Evolutionary conservation across 176 grass and related monocot genomes (phyloP), one percentile per base, ranked within the genome.

Genomic region (Elymus sibiricus): DNA sequence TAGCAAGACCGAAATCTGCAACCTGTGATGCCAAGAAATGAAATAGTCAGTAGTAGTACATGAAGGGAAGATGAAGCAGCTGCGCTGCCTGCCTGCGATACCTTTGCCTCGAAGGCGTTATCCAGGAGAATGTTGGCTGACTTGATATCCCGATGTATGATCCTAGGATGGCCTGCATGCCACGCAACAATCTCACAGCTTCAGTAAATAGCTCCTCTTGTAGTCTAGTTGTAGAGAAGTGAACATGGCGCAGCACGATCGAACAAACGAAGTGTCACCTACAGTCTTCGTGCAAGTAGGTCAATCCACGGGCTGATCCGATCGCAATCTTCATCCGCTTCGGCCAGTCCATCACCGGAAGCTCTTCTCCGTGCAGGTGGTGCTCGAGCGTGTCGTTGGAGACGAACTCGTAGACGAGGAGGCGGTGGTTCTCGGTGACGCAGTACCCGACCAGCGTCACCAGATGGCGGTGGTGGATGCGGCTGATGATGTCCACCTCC

Each of bases 71-170:
- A 75, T 29, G 35, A 44, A 65, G 4, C 61, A 27, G 26, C n/a
- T n/a, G 69, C 38, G 15, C n/a, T 25, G 26, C 26, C 51, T 21
- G 51, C 51, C n/a, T n/a, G n/a, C n/a, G n/a, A 28, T 34, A 90
- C 95, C 91, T 95, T 92, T 35, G 93, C 89, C 28, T 98, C 95
- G 80, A 95, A 98, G 46, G 86, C 87, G 56, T 92, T 83, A 83
- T 98, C 95, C 73, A 98, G 78, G 19, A 98, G 95, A 55, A 95
- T 98, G 86, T 98, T 95, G 49, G 92, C 90, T 16, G 93, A 95
- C 78, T 98, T 98, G 86, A 98, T 98, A 82, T 98, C 96, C 70
- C 96, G 88, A 44, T 98, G 96, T 42, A 98, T 95, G 78, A 98
- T 95, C 89, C 94, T 86, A 86, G 93, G 93, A 92, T 98, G 89